These are phyloP conservation scores for Neobulgaria alba DNA, from an alignment of 2,329 filamentous ascomycete species.

Conservation along the genomic window DNA sequence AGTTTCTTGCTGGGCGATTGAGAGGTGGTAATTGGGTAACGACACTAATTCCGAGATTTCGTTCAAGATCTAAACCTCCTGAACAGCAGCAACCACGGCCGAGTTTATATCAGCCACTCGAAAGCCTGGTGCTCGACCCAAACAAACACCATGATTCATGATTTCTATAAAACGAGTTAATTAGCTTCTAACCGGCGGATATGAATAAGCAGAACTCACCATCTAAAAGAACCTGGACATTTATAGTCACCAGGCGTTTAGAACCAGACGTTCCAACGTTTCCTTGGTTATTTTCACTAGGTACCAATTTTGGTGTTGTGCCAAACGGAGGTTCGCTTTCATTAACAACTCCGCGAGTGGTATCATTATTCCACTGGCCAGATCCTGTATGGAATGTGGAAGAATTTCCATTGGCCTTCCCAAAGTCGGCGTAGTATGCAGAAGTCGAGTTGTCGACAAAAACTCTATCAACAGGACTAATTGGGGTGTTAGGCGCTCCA, in stretches of 20 bases:
- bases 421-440: conserved; percentile 8
- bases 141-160: conserved; percentile 20
- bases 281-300: neutral
- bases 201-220: conserved; percentile 27
- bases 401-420: conserved; percentile 9
- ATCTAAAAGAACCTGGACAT: conserved; percentile 25
- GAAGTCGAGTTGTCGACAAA: neutral
- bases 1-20: too few relatives aligned
- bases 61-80: too few relatives aligned
- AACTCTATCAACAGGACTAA: conserved; percentile 10
- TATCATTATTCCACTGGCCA: conserved; percentile 8
- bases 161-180: conserved; percentile 19
- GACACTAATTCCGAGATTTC: too few relatives aligned
- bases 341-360: neutral
- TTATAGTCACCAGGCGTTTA: conserved; percentile 23
- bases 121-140: conserved; percentile 27
- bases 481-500: conserved; percentile 18
- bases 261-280: conserved; percentile 1
- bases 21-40: too few relatives aligned
- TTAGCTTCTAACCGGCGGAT: neutral
- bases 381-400: conserved; percentile 15
- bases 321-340: conserved; percentile 18
- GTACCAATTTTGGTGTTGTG: conserved; percentile 3
- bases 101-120: conserved; percentile 27
- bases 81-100: conserved; percentile 23